Base-by-base conservation (phyloP, 768 basidiomycete species). In the Mycena capillaripes region DNA sequence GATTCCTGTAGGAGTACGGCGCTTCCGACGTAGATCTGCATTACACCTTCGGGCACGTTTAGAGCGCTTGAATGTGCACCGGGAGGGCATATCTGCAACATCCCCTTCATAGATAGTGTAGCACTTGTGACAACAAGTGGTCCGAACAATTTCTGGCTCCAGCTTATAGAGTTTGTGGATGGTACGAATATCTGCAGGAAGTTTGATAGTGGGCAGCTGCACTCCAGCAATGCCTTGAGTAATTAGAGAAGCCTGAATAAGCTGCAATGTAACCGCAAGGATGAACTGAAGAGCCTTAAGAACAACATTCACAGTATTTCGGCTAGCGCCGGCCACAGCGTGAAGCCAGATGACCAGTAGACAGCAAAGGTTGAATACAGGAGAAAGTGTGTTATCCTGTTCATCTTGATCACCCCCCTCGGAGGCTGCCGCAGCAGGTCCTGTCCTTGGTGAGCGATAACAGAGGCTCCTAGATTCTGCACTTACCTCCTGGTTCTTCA, bases 1-100 rank as follows among this genome's bases (percentile, higher is more conserved):
- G 3, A 58, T 27, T 55, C 50, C 52, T 57, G 52, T 40, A 50
- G 59, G 23, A 55, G 40, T 25, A 12, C 38, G 50, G 57, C 17
- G 59, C n/a, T 48, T 61, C 2, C 68, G 58, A 56, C 66, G 27
- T 3, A 59, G 57, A 29, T 68, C 52, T n/a, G 56, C 66, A 25
- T 59, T 68, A 21, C 59, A 52, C 2, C 6, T 53, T 4, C 12
- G 3, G 0, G 68, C 52, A 21, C n/a, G 14, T 25, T 46, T 61
- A 16, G 68, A 70, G 7, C 52, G 23, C 44, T 53, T 70, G 25
- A 48, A 32, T 42, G 52, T 56, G 34, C 68, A 70, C n/a, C 16
- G 6, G 17, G 62, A 60, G 21, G 68, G 68, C 25, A 55, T 53
- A 17, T 40, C 27, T 30, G 12, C 25, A 4, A 23, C n/a, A 8